These are phyloP conservation scores for Rostrohypoxylon terebratum DNA, from an alignment of 495 filamentous ascomycete genomes.

Conservation along the genomic window DNA sequence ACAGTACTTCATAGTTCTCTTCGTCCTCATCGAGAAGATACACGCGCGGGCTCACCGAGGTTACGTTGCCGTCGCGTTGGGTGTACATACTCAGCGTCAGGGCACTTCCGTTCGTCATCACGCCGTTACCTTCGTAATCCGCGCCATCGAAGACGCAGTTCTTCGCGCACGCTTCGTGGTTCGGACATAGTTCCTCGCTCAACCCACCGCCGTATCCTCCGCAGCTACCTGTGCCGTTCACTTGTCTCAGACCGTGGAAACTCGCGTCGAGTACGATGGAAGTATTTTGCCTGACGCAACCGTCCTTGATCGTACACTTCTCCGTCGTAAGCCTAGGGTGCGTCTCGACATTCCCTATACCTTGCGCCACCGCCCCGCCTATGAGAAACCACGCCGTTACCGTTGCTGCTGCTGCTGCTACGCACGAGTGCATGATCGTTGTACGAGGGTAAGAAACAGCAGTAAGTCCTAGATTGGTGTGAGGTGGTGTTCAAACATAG, in stretches of 20 bases:
- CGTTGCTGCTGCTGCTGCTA: slow-evolving; percentile 1
- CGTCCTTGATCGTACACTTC: slow-evolving; percentile 64
- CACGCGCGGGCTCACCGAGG: slow-evolving; percentile 69
- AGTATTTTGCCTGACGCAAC: slow-evolving; percentile 64
- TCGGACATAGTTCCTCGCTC: slow-evolving; percentile 65
- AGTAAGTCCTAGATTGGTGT: slow-evolving; percentile 11
- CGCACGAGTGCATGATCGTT: slow-evolving; percentile 27
- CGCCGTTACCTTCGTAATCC: slow-evolving; percentile 69
- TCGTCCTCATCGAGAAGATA: slow-evolving; percentile 67
- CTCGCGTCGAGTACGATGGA: slow-evolving; percentile 73
- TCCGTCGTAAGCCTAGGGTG: slow-evolving; percentile 70
- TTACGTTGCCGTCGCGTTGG: slow-evolving; percentile 51
- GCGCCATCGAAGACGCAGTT: slow-evolving; percentile 73
- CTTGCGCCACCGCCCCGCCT: slow-evolving; percentile 22
- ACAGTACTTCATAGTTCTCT: slow-evolving; percentile 67
- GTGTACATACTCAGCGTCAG: slow-evolving; percentile 69
- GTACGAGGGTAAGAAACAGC: neutral
- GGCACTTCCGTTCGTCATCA: slow-evolving; percentile 63
- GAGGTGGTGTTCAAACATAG: slow-evolving; percentile 4
- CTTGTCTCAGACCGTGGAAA: slow-evolving; percentile 71
- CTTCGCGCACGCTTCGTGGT: slow-evolving; percentile 64
- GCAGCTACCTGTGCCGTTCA: slow-evolving; percentile 63
- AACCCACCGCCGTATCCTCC: slow-evolving; percentile 50
- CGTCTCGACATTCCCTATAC: slow-evolving; percentile 29
- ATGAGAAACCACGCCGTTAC: slow-evolving; percentile 16